A percentile compares a stretch with the other conserved stretches of the same genome.
These are phyloP conservation scores for Trametes versicolor DNA, from an alignment of 1,284 basidiomycete species.

Conservation along the genomic window DNA sequence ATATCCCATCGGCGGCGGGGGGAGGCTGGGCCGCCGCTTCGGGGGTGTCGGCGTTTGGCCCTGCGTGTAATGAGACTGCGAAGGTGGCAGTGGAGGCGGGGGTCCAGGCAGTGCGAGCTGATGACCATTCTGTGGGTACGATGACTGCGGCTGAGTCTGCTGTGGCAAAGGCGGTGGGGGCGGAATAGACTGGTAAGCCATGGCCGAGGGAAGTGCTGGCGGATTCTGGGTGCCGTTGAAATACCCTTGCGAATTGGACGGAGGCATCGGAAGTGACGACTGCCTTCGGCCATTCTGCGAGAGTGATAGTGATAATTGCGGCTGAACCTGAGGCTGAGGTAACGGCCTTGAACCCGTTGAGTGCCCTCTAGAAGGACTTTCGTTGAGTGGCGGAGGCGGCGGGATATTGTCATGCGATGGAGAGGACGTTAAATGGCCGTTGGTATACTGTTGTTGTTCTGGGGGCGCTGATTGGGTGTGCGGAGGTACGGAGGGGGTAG, in stretches of 20 bases:
- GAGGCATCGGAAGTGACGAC: slow-evolving; percentile 37
- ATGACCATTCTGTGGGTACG: slow-evolving; percentile 33
- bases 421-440: slow-evolving; percentile 31
- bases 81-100: slow-evolving; percentile 52
- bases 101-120: slow-evolving; percentile 47
- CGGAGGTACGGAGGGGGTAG: slow-evolving; percentile 17
- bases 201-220: slow-evolving; percentile 25
- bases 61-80: slow-evolving; percentile 37
- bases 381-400: slow-evolving; percentile 45
- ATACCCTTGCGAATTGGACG: slow-evolving; percentile 32
- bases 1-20: slow-evolving; percentile 48
- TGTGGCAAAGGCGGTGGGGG: slow-evolving; percentile 49
- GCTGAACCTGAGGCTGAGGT: slow-evolving; percentile 49
- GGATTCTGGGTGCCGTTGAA: slow-evolving; percentile 30
- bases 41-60: slow-evolving; percentile 25
- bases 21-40: slow-evolving; percentile 47
- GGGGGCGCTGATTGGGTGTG: slow-evolving; percentile 33
- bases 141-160: slow-evolving; percentile 32
- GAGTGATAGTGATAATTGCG: slow-evolving; percentile 27
- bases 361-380: slow-evolving; percentile 46
- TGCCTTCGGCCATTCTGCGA: slow-evolving; percentile 29
- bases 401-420: slow-evolving; percentile 48
- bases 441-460: slow-evolving; percentile 29
- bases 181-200: slow-evolving; percentile 42
- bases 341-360: slow-evolving; percentile 62